Evolutionary conservation across 192 early-diverging fungal genomes (phyloP), one percentile per base, ranked within the genome.

Genomic region (Coemansia reversa): DNA sequence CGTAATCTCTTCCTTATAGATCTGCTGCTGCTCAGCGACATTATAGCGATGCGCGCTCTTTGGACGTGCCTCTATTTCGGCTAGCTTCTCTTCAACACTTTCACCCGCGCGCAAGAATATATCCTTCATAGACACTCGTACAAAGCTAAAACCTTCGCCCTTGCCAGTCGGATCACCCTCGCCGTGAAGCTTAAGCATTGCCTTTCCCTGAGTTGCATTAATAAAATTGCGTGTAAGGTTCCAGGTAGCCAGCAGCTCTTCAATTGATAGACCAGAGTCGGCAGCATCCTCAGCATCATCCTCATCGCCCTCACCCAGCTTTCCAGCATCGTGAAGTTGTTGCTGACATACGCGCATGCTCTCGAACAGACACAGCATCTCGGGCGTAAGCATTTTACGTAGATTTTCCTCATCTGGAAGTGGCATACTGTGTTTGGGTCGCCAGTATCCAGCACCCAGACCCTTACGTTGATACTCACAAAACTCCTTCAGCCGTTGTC

Each of bases 131-230:
- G 91, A 92, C 22, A 92, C 92, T 27, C 95, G 88, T 64, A 99
- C 93, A 76, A 96, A 99, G 84, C 95, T 98, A 66, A 99, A 97
- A 8, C 94, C 97, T 66, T 98, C 95, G 51, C 93, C 94, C 48
- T 85, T 76, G 11, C 94, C 97, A 0, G 95, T 95, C 6, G 97
- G 97, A 77, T 99, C 97, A 55, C 94, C 97, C n/a, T 90, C 90
- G 19, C 97, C 97, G 67, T 92, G 91, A 9, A 99, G 85, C 80
- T 96, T 89, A 51, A 97, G 79, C 94, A 95, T 94, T 11, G 92
- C 93, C 71, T 99, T 99, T 50, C 92, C 92, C 67, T 90, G 89
- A 20, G 88, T 92, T 2, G 94, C 93, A 64, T 91, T 91, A 48
- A 96, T 88, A 77, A 99, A 98, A 72, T 99, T 99, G 27, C 91